Base-by-base conservation (phyloP, 2,329 filamentous ascomycete species). In the Calcarisporium arbuscula region DNA sequence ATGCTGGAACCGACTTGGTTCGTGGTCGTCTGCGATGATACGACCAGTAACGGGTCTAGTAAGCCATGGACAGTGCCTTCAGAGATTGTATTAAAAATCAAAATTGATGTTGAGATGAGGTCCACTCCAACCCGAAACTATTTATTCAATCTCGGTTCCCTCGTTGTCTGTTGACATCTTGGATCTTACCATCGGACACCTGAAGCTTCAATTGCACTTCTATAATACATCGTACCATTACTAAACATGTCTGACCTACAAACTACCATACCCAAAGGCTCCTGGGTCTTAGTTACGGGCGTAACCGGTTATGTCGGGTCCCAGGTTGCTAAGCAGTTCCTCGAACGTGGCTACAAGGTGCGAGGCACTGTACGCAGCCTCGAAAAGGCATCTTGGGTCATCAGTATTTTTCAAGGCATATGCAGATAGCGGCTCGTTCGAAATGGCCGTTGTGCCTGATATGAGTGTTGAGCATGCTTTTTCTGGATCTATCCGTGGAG, bases 361-460 rank as follows among this genome's bases (percentile, higher is more conserved):
- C 60, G 66, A 15, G 65, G 65, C n/a, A 68, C 67, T 2, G 57
- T 63, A 5, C 60, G 68, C 9, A 45, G 56, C 29, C 20, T 43
- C 4, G 30, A 47, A 0, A 49, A 55, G 17, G 52, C 53, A 6
- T 45, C 53, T 1, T 65, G 62, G 61, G 44, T 56, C 9, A 29
- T 60, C 4, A 42, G 58, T 3, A 47, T 56, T 2, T 12, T 62
- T 62, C 32, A 43, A 52, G 7, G 11, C 43, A 1, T 51, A 51
- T 12, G 49, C 51, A 19, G 52, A 52, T 0, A 30, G 15, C 1
- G 52, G 48, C 6, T 37, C 44, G 3, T 61, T 70, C 28, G 58
- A 65, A 20, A 47, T 62, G 4, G 50, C 60, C 5, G 38, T 53
- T 5, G 54, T 72, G 3, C 46, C 56, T 2, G 53, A 67, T 12